Evolutionary conservation across 768 basidiomycete genomes (phyloP).

Genomic region (Kwoniella sp.): DNA sequence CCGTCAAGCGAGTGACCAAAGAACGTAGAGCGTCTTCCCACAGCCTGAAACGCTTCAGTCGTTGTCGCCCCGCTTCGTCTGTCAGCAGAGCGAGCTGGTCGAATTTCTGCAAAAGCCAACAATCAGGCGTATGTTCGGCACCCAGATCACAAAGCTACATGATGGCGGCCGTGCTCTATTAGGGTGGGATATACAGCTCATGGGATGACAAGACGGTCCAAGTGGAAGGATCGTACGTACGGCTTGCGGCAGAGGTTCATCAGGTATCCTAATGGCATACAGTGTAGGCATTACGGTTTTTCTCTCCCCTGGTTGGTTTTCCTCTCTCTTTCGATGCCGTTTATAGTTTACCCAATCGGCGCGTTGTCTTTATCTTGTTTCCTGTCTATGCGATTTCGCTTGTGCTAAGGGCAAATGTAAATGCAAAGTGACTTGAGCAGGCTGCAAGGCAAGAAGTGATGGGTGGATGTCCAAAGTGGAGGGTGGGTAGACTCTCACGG

Average conservation of each 20-base stretch:
- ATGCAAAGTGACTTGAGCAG: not conserved
- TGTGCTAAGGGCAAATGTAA: not conserved
- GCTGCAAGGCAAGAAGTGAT: not conserved
- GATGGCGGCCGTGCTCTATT: constrained; percentile 1
- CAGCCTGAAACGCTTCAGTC: constrained; percentile 30
- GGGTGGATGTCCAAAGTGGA: constrained; percentile 11
- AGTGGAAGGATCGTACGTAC: constrained; percentile 6
- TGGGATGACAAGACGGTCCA: no score
- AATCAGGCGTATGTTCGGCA: not conserved
- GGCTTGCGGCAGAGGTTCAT: constrained; percentile 10
- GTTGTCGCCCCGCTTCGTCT: constrained; percentile 16
- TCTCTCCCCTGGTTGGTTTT: no score
- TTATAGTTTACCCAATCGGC: no score
- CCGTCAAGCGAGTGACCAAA: constrained; percentile 32
- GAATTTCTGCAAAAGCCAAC: constrained; percentile 20
- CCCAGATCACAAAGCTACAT: not conserved
- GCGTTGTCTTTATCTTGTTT: no score
- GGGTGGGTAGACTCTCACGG: not conserved
- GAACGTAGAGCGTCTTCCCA: constrained; percentile 32
- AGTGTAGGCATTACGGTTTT: constrained; percentile 1
- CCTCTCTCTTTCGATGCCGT: no score
- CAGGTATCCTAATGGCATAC: constrained; percentile 22
- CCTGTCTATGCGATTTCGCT: no score
- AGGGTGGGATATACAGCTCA: no score
- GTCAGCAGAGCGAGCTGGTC: constrained; percentile 22